Percentiles rank a stretch among this genome's conserved stretches.
These are phyloP conservation scores for Lolium rigidum DNA, from an alignment of 176 grass and related monocot species.

Conservation along the genomic window DNA sequence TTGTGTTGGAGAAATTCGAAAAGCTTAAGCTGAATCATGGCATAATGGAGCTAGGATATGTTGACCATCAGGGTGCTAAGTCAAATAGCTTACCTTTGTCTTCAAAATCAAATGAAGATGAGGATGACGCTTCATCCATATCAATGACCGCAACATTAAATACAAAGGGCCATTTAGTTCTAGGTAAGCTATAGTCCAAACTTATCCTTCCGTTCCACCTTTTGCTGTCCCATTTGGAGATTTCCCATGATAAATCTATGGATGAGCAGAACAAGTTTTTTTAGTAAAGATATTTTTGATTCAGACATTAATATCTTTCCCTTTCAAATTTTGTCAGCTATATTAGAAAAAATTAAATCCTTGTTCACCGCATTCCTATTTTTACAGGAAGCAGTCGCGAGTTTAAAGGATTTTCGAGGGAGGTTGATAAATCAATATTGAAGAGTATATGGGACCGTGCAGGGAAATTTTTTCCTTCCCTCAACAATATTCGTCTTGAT, in stretches of 20 bases:
- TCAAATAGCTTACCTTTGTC: conserved; percentile 32
- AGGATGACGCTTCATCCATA: conserved; percentile 66
- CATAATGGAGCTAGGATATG: conserved; percentile 94
- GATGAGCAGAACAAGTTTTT: conserved; percentile 25
- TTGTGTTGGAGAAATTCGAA: conserved; percentile 82
- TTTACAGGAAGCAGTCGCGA: conserved; percentile 89
- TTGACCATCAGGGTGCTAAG: conserved; percentile 66
- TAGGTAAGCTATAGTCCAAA: conserved; percentile 58
- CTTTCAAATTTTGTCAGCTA: neutral
- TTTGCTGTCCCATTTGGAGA: conserved; percentile 1
- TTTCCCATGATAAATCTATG: neutral
- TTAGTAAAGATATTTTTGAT: neutral
- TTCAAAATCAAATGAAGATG: conserved; percentile 46
- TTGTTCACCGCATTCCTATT: neutral
- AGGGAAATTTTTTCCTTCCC: conserved; percentile 77
- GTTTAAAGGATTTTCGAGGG: conserved; percentile 85
- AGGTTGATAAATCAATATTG: conserved; percentile 75
- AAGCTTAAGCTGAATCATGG: conserved; percentile 89
- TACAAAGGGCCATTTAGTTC: conserved; percentile 71
- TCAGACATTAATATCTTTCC: conserved; percentile 1
- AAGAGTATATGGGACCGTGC: conserved; percentile 89
- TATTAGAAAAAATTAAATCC: conserved; percentile 4
- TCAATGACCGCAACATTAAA: conserved; percentile 90
- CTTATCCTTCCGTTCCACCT: conserved; percentile 35
- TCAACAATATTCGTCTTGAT: conserved; percentile 69